phyloP scores from a whole-genome alignment of 495 filamentous ascomycete genomes.

The Penicillium argentinense region DNA sequence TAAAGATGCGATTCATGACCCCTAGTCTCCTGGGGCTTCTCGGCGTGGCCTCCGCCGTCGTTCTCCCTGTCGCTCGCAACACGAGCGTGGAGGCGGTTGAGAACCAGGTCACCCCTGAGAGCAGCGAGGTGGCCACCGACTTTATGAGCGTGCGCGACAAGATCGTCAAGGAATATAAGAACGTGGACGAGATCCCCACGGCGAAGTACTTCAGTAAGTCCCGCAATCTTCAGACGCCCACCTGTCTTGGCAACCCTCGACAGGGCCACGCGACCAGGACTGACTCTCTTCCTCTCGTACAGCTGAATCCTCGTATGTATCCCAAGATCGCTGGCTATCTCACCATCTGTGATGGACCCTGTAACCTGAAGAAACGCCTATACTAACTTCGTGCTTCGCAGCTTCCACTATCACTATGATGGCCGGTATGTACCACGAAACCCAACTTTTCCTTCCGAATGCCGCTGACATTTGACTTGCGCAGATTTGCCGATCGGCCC shows the following conservation, averaged over 20 bases:
- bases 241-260: not conserved
- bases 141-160: constrained; percentile 45
- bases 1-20: constrained; percentile 15
- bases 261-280: no score
- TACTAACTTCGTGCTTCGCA: constrained; percentile 19
- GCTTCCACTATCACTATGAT: constrained; percentile 64
- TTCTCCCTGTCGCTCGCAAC: not conserved
- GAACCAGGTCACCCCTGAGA: not conserved
- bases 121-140: constrained; percentile 26
- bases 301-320: not conserved
- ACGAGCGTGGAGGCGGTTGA: not conserved
- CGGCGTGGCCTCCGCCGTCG: constrained; percentile 18
- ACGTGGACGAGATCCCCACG: constrained; percentile 42
- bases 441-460: not conserved
- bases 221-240: not conserved
- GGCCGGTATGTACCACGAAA: constrained; percentile 49
- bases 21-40: constrained; percentile 19
- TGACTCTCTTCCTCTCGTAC: not conserved
- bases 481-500: constrained; percentile 50
- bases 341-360: no score
- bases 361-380: no score
- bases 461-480: constrained; percentile 18
- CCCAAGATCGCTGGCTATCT: no score
- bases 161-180: constrained; percentile 49
- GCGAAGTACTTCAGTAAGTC: constrained; percentile 65